Base-by-base conservation (phyloP, 495 filamentous ascomycete genomes). In the Hypomontagnella submonticulosa region DNA sequence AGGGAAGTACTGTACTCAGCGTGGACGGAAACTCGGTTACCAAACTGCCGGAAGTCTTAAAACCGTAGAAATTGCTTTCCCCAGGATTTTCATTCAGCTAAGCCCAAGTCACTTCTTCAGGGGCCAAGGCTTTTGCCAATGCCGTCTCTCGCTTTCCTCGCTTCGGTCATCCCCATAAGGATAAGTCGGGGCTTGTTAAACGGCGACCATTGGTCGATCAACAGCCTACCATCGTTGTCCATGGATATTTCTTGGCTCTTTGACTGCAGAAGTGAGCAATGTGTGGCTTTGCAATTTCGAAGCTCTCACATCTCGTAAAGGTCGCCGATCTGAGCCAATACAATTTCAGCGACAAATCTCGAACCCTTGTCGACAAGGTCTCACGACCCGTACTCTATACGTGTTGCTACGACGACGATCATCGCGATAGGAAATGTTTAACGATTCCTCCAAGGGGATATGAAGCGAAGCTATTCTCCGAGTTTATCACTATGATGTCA, bases 71-170 rank as follows among this genome's bases (percentile, higher is more conserved):
- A 52, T 43, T 60, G 44, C 38, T 47, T 68, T 59, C 59, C 55
- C 65, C 59, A 63, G 65, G 65, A 68, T 68, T 50, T 68, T 47
- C 38, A 20, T 12, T 46, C 47, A 47, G 33, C 55, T 44, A 20
- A 37, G 8, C 30, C 46, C 27, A 19, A 27, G 23, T 50, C 15
- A 50, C 13, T 48, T 37, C 40, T 23, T 44, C 37, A 48, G 8
- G 33, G 36, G 33, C 20, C 30, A 51, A 57, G 34, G 41, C 33
- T 40, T 57, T 40, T 53, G 27, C 63, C 54, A 63, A 68, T 55
- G 59, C 54, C 51, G 49, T 34, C 23, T 41, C 49, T 62, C 58
- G 47, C 57, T 54, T 34, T 16, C 34, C 49, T 62, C 58, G 47
- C 57, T 58, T 57, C 36, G 38, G 13, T 33, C 57, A 67, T 40